A percentile compares a stretch with the other conserved stretches of the same genome.
Evolutionary conservation across 2,329 filamentous ascomycete species (phyloP).

Genomic region (Colletotrichum sidae): DNA sequence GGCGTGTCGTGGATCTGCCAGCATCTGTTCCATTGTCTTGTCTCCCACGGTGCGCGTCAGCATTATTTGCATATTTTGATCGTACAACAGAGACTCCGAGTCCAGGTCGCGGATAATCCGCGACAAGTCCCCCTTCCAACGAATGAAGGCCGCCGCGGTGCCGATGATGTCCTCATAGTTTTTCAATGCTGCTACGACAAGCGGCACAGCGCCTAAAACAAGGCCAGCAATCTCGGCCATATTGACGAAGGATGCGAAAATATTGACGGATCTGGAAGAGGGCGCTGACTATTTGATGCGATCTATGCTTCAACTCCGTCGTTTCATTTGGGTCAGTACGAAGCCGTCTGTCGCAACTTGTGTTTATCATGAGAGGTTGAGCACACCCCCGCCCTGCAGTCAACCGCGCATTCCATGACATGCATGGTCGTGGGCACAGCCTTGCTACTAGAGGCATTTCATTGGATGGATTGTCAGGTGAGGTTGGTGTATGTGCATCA

Average conservation of each 20-base stretch:
- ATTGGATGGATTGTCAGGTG: too few species aligned
- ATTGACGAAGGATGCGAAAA: too few species aligned
- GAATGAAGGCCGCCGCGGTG: not conserved
- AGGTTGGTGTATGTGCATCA: too few species aligned
- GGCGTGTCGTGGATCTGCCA: not conserved
- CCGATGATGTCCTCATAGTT: slow-evolving; percentile 31
- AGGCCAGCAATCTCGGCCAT: slow-evolving; percentile 39
- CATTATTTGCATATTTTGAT: slow-evolving; percentile 6
- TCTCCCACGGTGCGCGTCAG: not conserved
- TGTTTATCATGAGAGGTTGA: too few species aligned
- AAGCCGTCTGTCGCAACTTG: too few species aligned
- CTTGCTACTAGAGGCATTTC: too few species aligned
- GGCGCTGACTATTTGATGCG: too few species aligned
- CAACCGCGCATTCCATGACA: not conserved
- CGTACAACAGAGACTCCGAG: slow-evolving; percentile 1
- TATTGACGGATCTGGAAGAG: too few species aligned
- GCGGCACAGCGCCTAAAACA: slow-evolving; percentile 40
- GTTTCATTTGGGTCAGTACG: too few species aligned
- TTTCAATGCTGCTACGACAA: slow-evolving; percentile 39
- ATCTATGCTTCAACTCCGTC: too few species aligned
- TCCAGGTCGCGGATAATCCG: not conserved
- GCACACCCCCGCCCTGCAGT: too few species aligned
- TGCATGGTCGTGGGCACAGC: not conserved
- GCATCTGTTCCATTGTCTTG: slow-evolving; percentile 5
- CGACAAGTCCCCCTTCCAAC: slow-evolving; percentile 17